Conservation (phyloP, 192 early-diverging fungal genomes). For the Ambispora gerdemannii region DNA sequence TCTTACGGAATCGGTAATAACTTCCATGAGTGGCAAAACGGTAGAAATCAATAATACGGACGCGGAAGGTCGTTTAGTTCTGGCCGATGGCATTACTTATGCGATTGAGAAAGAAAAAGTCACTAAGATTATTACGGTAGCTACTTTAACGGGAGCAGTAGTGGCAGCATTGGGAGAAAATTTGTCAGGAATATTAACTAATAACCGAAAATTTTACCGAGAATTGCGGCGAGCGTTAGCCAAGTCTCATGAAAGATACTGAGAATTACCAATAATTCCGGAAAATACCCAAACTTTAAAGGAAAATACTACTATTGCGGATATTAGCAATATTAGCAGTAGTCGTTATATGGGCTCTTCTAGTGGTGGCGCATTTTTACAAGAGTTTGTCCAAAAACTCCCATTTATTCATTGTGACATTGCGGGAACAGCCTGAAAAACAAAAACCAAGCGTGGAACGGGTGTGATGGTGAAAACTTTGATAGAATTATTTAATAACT, state of each 20-base stretch:
- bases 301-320: slow-evolving; percentile 20
- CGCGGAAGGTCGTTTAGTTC: slow-evolving; percentile 82
- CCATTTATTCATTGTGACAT: slow-evolving; percentile 8
- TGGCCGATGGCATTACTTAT: slow-evolving; percentile 88
- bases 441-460: background rate
- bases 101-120: slow-evolving; percentile 64
- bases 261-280: slow-evolving; percentile 1
- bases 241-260: slow-evolving; percentile 3
- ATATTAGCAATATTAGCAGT: slow-evolving; percentile 4
- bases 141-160: slow-evolving; percentile 94
- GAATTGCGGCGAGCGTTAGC: background rate
- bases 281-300: slow-evolving; percentile 17
- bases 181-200: slow-evolving; percentile 78
- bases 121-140: slow-evolving; percentile 69
- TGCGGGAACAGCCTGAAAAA: slow-evolving; percentile 13
- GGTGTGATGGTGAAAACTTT: slow-evolving; percentile 8
- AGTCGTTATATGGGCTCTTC: slow-evolving; percentile 11
- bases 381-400: slow-evolving; percentile 4
- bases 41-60: slow-evolving; percentile 91
- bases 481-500: slow-evolving; percentile 8
- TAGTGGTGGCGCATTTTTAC: slow-evolving; percentile 8
- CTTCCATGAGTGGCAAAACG: slow-evolving; percentile 78
- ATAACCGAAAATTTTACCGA: slow-evolving; percentile 12
- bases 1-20: slow-evolving; percentile 90
- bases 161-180: slow-evolving; percentile 83